Evolutionary conservation across 1,284 basidiomycete genomes (phyloP).

Genomic region (Ustilago hordei): DNA sequence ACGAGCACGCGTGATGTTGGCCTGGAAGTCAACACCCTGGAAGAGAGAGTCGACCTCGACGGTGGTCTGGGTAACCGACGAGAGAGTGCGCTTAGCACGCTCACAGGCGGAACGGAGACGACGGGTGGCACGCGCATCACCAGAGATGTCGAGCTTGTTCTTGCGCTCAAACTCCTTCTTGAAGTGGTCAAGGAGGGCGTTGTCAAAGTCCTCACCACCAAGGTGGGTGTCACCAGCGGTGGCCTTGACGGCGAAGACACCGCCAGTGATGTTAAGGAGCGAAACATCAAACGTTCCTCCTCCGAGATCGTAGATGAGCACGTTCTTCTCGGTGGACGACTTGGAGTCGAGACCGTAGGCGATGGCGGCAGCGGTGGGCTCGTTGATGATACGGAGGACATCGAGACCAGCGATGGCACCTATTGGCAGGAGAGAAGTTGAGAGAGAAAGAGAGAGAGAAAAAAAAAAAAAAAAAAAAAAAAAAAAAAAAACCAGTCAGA

Average conservation of each 20-base stretch:
- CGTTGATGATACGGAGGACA: conserved; percentile 79
- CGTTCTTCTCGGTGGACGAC: conserved; percentile 81
- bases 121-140: conserved; percentile 92
- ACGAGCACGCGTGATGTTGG: conserved; percentile 78
- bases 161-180: conserved; percentile 79
- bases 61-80: conserved; percentile 96
- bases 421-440: conserved; percentile 19
- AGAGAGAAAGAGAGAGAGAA: neutral
- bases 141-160: conserved; percentile 88
- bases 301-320: conserved; percentile 99
- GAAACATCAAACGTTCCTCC: conserved; percentile 84
- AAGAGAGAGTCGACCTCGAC: conserved; percentile 98
- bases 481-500: neutral
- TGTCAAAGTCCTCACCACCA: conserved; percentile 97
- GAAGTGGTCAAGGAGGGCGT: conserved; percentile 90
- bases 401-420: conserved; percentile 77
- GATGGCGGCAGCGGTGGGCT: conserved; percentile 73
- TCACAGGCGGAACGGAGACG: conserved; percentile 97
- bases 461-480: neutral
- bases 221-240: conserved; percentile 74
- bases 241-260: conserved; percentile 78
- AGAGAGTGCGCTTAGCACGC: conserved; percentile 98
- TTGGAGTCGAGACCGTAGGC: conserved; percentile 74
- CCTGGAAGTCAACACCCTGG: conserved; percentile 76
- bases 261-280: conserved; percentile 76